Evolutionary conservation across 139 green algal genomes (phyloP), one percentile per base, ranked within the genome.

Genomic region (Tetratostichococcus sp.): DNA sequence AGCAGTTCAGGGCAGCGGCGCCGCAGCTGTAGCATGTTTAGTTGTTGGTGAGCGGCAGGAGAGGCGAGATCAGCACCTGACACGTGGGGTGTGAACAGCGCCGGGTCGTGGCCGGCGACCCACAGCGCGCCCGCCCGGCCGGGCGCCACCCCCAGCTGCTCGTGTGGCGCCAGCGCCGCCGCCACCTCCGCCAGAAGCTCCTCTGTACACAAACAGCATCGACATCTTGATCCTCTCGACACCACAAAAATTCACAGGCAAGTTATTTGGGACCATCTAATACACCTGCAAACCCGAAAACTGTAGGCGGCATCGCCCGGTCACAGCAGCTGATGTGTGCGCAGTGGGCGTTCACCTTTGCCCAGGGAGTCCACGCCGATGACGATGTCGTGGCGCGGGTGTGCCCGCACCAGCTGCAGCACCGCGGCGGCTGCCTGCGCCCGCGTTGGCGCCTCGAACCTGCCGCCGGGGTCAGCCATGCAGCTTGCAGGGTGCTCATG

Each of bases 281-380:
- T n/a, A n/a, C n/a, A n/a, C n/a, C n/a, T n/a, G n/a, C n/a, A n/a
- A n/a, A n/a, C n/a, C n/a, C n/a, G n/a, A n/a, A n/a, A n/a, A n/a
- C n/a, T n/a, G n/a, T n/a, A n/a, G n/a, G n/a, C n/a, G n/a, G n/a
- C n/a, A n/a, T n/a, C n/a, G n/a, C n/a, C n/a, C n/a, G n/a, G n/a
- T n/a, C n/a, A n/a, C n/a, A n/a, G n/a, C n/a, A n/a, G n/a, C n/a
- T n/a, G n/a, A n/a, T n/a, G n/a, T n/a, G n/a, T n/a, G n/a, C n/a
- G n/a, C n/a, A n/a, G n/a, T n/a, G 2, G 22, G 26, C 4, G 33
- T 17, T 4, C n/a, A 80, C 75, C 75, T 75, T 85, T 85, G 30
- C 80, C 80, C 4, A 85, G 76, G 23, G 69, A 77, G 66, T 85
- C 80, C 6, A 85, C 58, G 28, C 72, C 69, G 14, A 85, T 43